A percentile compares a stretch with the other conserved stretches of the same genome.
Conservation (phyloP, 1,139 yeast genomes). For the Lodderomyces jiufengensis region DNA sequence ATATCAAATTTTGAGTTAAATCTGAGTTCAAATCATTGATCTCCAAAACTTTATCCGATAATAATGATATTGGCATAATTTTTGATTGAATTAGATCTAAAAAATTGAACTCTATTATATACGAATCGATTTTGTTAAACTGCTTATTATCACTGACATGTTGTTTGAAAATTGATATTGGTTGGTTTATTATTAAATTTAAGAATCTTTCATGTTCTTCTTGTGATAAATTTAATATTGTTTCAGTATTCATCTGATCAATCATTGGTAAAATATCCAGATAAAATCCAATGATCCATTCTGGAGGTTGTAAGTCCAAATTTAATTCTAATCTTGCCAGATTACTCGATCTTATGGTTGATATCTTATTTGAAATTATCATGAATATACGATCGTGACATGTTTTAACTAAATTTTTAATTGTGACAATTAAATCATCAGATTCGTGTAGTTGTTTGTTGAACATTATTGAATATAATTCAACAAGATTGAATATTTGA, state of each 20-base stretch:
- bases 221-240: constrained; percentile 36
- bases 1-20: constrained; percentile 33
- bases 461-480: constrained; percentile 69
- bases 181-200: constrained; percentile 43
- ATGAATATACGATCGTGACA: constrained; percentile 41
- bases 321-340: constrained; percentile 41
- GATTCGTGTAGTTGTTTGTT: constrained; percentile 36
- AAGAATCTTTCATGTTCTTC: constrained; percentile 33
- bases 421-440: constrained; percentile 20
- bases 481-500: constrained; percentile 60
- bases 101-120: constrained; percentile 54
- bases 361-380: constrained; percentile 39
- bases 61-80: constrained; percentile 43
- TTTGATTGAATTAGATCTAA: constrained; percentile 57
- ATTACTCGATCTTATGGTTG: constrained; percentile 37
- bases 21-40: constrained; percentile 33
- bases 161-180: constrained; percentile 40
- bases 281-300: constrained; percentile 63
- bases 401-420: constrained; percentile 24
- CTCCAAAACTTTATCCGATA: constrained; percentile 37
- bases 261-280: constrained; percentile 48
- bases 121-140: constrained; percentile 29
- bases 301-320: constrained; percentile 62
- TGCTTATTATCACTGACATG: constrained; percentile 29
- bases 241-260: constrained; percentile 38